Conservation (phyloP, 306 rosid genomes). For the Medicago lupulina region DNA sequence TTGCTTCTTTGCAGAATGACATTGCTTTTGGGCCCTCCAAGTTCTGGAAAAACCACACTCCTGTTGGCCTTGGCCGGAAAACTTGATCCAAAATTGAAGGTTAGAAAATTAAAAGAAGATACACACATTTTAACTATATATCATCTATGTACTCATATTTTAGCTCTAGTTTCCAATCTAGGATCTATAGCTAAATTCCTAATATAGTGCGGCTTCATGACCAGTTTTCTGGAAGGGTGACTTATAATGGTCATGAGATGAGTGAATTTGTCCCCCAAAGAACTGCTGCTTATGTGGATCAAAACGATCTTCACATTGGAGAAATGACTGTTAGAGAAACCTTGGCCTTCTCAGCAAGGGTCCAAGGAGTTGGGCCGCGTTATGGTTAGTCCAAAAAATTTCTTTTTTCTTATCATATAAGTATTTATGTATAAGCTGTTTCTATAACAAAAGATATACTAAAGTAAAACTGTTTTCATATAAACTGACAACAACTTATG, state of each 20-base stretch:
- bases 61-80: conserved; percentile 79
- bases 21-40: conserved; percentile 87
- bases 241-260: conserved; percentile 71
- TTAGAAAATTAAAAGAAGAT: conserved; percentile 29
- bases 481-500: not conserved
- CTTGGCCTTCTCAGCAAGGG: conserved; percentile 81
- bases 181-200: conserved; percentile 3
- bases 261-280: conserved; percentile 79
- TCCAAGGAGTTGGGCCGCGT: conserved; percentile 77
- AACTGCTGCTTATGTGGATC: conserved; percentile 80
- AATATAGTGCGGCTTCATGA: conserved; percentile 11
- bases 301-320: conserved; percentile 74
- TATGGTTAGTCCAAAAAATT: conserved; percentile 56
- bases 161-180: not conserved
- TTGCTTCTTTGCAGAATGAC: conserved; percentile 59
- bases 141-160: not conserved
- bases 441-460: not conserved
- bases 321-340: conserved; percentile 90
- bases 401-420: not conserved
- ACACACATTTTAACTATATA: not conserved
- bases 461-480: not conserved
- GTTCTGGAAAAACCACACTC: conserved; percentile 85
- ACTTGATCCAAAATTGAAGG: conserved; percentile 69
- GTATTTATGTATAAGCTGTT: not conserved
- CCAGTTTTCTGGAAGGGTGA: conserved; percentile 64